phyloP scores from a whole-genome alignment of 257 asterid species.

The Buddleja alternifolia region DNA sequence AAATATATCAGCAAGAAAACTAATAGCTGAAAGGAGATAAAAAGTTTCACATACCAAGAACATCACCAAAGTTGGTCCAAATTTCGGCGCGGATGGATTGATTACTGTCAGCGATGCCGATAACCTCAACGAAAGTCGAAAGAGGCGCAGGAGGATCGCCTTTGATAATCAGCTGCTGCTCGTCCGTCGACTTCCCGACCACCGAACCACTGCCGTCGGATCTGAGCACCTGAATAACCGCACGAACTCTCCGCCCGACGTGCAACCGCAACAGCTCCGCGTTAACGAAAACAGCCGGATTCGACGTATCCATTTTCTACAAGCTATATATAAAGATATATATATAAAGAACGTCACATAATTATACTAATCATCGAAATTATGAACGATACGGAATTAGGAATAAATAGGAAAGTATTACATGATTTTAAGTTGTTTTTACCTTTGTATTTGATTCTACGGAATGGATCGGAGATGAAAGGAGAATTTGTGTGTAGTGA shows the following conservation, averaged over 20 bases:
- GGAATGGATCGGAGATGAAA: not conserved
- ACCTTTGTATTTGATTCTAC: conserved; percentile 18
- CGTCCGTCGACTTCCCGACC: conserved; percentile 84
- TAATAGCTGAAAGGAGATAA: not conserved
- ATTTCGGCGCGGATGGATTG: conserved; percentile 75
- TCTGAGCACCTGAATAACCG: conserved; percentile 78
- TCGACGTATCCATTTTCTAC: conserved; percentile 75
- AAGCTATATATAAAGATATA: too few species aligned
- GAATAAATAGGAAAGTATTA: not conserved
- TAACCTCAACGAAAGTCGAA: conserved; percentile 78
- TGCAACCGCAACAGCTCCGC: conserved; percentile 68
- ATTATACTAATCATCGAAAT: not conserved
- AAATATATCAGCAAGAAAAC: not conserved
- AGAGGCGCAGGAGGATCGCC: conserved; percentile 70
- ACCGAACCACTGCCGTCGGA: conserved; percentile 72
- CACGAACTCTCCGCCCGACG: conserved; percentile 78
- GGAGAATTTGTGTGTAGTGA: not conserved
- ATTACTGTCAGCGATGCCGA: conserved; percentile 78
- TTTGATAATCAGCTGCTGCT: conserved; percentile 69
- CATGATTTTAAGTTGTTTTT: not conserved
- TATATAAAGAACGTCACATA: not conserved
- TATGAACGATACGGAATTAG: not conserved
- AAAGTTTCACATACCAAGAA: conserved; percentile 49
- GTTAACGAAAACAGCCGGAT: conserved; percentile 85
- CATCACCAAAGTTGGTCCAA: conserved; percentile 88